Evolutionary conservation across 768 basidiomycete species (phyloP).

Genomic region (Agaricus subrufescens): DNA sequence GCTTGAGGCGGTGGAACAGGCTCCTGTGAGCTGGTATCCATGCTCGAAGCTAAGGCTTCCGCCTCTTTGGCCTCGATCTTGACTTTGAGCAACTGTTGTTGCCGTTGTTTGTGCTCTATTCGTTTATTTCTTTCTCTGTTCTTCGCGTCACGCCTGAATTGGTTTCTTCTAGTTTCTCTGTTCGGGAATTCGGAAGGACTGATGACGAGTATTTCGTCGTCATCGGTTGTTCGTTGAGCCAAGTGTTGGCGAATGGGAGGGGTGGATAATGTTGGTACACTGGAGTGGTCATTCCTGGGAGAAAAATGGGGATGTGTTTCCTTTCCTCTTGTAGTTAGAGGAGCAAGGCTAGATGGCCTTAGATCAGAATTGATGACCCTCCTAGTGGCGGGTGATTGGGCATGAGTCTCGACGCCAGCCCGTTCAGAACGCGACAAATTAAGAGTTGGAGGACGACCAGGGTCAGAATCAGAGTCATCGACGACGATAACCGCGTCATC

Average conservation of each 20-base stretch:
- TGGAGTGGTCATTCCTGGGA: background rate
- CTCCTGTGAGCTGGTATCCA: background rate
- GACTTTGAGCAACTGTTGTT: background rate
- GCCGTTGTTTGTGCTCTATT: background rate
- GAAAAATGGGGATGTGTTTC: background rate
- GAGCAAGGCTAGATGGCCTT: background rate
- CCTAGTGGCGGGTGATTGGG: background rate
- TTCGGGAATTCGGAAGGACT: background rate
- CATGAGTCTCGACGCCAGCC: background rate
- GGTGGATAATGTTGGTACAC: background rate
- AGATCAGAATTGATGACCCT: background rate
- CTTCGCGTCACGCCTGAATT: background rate
- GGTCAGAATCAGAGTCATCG: background rate
- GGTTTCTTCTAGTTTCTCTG: background rate
- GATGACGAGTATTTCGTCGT: background rate
- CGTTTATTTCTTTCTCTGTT: slow-evolving; percentile 5
- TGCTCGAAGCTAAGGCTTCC: background rate
- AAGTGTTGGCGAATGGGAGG: background rate
- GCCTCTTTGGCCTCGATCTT: background rate
- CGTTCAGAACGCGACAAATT: background rate
- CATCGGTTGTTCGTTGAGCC: background rate
- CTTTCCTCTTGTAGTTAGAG: background rate
- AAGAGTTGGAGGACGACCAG: background rate
- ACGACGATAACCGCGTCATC: background rate
- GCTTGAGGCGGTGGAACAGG: background rate